These are phyloP conservation scores for Populus tremula DNA, from an alignment of 345 rosid species.

Conservation along the genomic window DNA sequence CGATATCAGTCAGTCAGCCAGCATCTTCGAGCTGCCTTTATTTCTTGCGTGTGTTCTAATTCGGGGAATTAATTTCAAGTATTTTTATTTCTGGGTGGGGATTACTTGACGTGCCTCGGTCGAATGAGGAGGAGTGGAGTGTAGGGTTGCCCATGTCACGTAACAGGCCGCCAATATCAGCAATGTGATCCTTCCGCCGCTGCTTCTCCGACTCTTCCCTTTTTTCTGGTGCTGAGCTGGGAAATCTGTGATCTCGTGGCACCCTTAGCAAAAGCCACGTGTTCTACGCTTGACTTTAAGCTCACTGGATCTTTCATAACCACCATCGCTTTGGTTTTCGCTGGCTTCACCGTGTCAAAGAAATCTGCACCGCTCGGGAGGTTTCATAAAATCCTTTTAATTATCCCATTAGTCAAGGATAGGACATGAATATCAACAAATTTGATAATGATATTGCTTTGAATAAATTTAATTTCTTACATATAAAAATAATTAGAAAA, in stretches of 20 bases:
- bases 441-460: no score
- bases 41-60: background rate
- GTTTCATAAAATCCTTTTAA: background rate
- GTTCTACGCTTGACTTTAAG: background rate
- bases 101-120: background rate
- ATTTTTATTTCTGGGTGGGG: background rate
- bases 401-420: no score
- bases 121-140: background rate
- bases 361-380: background rate
- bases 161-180: background rate
- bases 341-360: background rate
- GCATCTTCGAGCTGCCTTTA: background rate
- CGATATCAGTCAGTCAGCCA: background rate
- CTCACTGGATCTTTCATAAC: background rate
- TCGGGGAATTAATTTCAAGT: background rate
- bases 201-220: constrained; percentile 1
- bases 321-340: background rate
- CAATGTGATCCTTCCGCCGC: background rate
- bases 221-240: background rate
- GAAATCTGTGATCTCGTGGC: background rate
- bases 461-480: no score
- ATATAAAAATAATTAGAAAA: no score
- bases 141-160: background rate
- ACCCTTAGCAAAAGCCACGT: background rate
- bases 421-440: no score